phyloP scores from a whole-genome alignment of 768 basidiomycete genomes.

The Phanerodontia chrysosporium region DNA sequence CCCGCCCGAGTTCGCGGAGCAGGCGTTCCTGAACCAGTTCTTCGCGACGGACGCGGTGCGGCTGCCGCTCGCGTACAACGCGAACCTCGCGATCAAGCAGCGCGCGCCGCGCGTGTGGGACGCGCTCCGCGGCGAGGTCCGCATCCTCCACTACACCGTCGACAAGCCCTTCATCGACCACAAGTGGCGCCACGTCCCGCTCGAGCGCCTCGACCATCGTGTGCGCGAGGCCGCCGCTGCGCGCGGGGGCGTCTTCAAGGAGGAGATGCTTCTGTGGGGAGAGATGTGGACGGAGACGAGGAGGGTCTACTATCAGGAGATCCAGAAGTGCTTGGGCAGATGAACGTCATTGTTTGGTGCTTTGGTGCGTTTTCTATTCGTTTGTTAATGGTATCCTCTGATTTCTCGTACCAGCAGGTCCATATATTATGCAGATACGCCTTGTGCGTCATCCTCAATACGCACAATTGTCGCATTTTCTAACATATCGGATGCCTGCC shows the following conservation, averaged over 20 bases:
- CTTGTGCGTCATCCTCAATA: too few species aligned
- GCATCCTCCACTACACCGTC: conserved; percentile 37
- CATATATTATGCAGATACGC: too few species aligned
- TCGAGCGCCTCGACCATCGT: neutral
- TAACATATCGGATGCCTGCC: too few species aligned
- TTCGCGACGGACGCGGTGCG: conserved; percentile 31
- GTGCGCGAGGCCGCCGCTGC: neutral
- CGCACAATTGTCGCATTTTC: too few species aligned
- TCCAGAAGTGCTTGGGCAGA: neutral
- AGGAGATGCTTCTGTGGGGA: conserved; percentile 7
- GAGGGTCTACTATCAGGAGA: neutral
- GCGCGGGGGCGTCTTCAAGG: neutral
- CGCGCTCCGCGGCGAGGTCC: conserved; percentile 27
- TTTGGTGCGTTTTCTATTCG: too few species aligned
- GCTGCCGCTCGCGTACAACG: conserved; percentile 39
- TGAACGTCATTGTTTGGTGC: too few species aligned
- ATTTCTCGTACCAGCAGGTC: too few species aligned
- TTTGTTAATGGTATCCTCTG: too few species aligned
- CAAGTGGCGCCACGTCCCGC: neutral
- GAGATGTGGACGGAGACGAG: conserved; percentile 1
- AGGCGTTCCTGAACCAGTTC: conserved; percentile 38
- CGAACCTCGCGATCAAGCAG: conserved; percentile 36
- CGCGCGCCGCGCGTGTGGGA: conserved; percentile 31
- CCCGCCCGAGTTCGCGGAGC: conserved; percentile 33
- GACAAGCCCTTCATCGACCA: conserved; percentile 23